Evolutionary conservation across 768 basidiomycete species (phyloP).

Genomic region (Macrolepiota dolichaula): DNA sequence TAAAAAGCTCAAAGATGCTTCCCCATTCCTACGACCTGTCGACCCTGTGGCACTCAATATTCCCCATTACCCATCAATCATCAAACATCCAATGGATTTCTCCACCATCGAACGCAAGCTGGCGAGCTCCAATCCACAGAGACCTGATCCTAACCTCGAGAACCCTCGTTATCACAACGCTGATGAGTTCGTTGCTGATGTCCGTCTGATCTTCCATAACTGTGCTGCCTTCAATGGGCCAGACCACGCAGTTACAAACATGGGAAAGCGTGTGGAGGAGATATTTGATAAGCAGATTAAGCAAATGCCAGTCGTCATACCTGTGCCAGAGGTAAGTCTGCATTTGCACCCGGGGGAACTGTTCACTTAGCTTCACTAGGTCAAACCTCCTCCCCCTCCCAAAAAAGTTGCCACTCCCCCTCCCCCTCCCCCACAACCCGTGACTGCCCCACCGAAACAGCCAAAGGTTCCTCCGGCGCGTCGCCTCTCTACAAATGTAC

Average conservation of each 20-base stretch:
- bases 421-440: conserved; percentile 32
- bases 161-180: conserved; percentile 77
- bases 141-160: conserved; percentile 63
- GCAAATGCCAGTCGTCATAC: conserved; percentile 68
- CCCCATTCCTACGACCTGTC: conserved; percentile 83
- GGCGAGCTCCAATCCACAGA: conserved; percentile 69
- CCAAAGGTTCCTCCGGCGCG: conserved; percentile 48
- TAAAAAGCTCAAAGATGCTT: conserved; percentile 83
- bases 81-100: conserved; percentile 94
- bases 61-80: conserved; percentile 84
- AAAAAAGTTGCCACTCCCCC: conserved; percentile 42
- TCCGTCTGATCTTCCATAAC: conserved; percentile 87
- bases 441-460: conserved; percentile 42
- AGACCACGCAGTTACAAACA: conserved; percentile 74
- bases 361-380: conserved; percentile 19
- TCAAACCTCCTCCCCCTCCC: conserved; percentile 41
- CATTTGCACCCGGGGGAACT: conserved; percentile 7
- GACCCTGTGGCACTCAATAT: conserved; percentile 80
- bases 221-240: conserved; percentile 91
- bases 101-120: conserved; percentile 90
- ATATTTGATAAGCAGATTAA: conserved; percentile 88
- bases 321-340: conserved; percentile 51
- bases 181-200: conserved; percentile 81
- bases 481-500: conserved; percentile 76
- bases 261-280: conserved; percentile 79